Evolutionary conservation across 2,329 filamentous ascomycete species (phyloP), one percentile per base, ranked within the genome.

Genomic region (Claviceps capensis): DNA sequence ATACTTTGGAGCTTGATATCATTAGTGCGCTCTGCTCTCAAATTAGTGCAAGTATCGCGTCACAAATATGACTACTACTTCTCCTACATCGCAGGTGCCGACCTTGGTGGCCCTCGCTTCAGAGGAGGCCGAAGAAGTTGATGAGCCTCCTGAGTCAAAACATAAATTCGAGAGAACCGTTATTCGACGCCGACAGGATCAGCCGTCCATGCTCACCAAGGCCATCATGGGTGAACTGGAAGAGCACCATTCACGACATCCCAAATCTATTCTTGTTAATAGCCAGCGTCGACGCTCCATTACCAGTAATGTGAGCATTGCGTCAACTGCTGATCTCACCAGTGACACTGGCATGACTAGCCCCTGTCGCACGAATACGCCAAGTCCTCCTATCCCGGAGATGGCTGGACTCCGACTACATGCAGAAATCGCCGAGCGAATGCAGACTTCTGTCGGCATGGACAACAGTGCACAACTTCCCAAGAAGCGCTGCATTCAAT

Each of bases 331-430:
- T 40, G 91, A 96, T 58, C 75, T 97, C 53, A 96, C 89, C n/a
- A 96, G 90, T 67, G 93, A 96, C 62, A 93, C 87, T 53, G 90
- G 88, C 54, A 72, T 94, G 54, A 95, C 90, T 17, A 96, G 88
- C 61, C 89, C 91, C 43, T 85, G 88, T n/a, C 77, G 88, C 52
- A 87, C 88, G 38, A 88, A 81, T 65, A 91, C 88, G 0, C 88
- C 90, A 1, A 97, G 91, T 63, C 91, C 93, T 17, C 88, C 88
- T n/a, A 74, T 84, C 2, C 81, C 82, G 4, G 75, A 82, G 17
- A 72, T 79, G 50, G 69, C 72, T 19, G 72, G 75, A 51, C 63
- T 69, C 7, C 69, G 67, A 26, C 57, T 76, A 37, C 63, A 69
- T 43, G 55, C 67, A 54, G 62, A 65, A 49, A 53, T 56, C 22